Base-by-base conservation (phyloP, 495 filamentous ascomycete species). In the Rhypophila decipiens region DNA sequence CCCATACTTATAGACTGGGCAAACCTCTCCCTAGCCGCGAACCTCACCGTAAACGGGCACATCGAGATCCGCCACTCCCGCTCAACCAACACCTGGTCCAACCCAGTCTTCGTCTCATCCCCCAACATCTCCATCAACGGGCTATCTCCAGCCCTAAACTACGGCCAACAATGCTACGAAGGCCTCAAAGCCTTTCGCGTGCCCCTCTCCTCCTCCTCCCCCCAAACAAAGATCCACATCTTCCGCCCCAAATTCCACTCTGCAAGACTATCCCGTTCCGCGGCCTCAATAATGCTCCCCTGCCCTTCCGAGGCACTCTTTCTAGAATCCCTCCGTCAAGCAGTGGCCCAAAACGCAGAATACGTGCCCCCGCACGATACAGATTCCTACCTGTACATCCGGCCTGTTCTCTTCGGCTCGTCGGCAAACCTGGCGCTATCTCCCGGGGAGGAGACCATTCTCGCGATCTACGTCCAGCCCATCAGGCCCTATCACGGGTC, bases 61-160 rank as follows among this genome's bases (percentile, higher is more conserved):
- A 59, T 74, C 36, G 68, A 76, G 53, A 66, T 60, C 17, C 49
- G 51, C 33, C 74, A 63, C 51, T 51, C 47, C 33, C 40, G 48
- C 4, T 46, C 50, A 8, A 70, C 69, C 11, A 58, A 57, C 27
- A 47, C 57, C 46, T 74, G 72, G 72, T 62, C 55, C 9, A 47
- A 46, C 9, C 70, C 70, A 3, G 42, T 51, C 31, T 69, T 75
- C 51, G 65, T 74, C 19, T 19, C 55, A n/a, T 65, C 70, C 53
- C 68, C 67, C 2, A 68, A 60, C 50, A 49, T 76, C 0, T 57
- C 56, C 2, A 55, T 73, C 31, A 67, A 70, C 43, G 73, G 71
- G 40, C 63, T 76, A 10, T 58, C 67, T 17, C 68, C 73, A 2
- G 69, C 53, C 22, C 56, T 76, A 5, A 74, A 74, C 57, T 76